Base-by-base conservation (phyloP, 768 basidiomycete species). In the Mycena rebaudengoi region DNA sequence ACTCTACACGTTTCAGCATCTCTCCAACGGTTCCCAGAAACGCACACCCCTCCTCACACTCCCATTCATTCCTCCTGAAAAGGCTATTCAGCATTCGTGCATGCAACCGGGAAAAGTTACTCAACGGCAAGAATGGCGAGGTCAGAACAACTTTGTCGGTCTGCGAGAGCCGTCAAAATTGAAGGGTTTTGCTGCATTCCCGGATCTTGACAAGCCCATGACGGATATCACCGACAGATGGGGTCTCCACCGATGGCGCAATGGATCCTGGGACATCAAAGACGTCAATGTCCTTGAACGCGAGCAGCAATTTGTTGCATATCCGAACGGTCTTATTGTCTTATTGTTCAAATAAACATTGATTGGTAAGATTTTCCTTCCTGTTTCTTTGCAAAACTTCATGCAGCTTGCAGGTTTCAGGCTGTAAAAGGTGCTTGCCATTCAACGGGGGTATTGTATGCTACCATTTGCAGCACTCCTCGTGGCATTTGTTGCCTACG, bases 391-490 rank as follows among this genome's bases (percentile, higher is more conserved):
- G 18, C 45, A 12, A 3, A 11, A 28, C 35, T 60, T 6, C 8
- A 13, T 18, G 25, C 23, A 23, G 18, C 25, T 32, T 20, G 18
- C 37, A 74, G 72, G 71, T 75, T 73, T 49, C 64, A 68, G 25
- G 45, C 65, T 0, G 55, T 66, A 10, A 70, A 67, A 37, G 37
- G 43, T 8, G 49, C 53, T 3, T 55, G 63, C 43, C 67, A 71
- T 64, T 74, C 71, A 4, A 69, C 65, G 0, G 74, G 74, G 8
- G 73, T 74, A 0, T 14, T 75, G 12, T 75, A 75, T 52, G 10
- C 60, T 7, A 70, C 68, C 0, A 46, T 70, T 5, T 55, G 59
- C 65, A 74, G 71, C 48, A 73, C 69, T 43, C 71, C 66, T 5
- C 69, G 67, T 8, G 14, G 37, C 2, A 67, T 72, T 7, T 59